phyloP scores from a whole-genome alignment of 148 eudicot species.

The Rhododendron mucronatum region DNA sequence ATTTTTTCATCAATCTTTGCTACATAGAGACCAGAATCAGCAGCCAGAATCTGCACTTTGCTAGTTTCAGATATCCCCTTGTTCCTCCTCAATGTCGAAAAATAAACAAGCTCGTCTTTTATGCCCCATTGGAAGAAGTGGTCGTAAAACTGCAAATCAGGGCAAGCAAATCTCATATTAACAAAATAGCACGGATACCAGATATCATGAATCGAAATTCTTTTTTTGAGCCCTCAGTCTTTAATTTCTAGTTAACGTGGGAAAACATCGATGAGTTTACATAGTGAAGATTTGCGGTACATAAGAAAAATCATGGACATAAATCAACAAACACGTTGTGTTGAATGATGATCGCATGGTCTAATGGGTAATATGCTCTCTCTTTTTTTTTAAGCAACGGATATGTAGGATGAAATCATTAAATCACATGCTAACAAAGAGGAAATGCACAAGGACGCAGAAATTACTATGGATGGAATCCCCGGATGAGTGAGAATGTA shows the following conservation, averaged over 20 bases:
- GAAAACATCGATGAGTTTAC: background rate
- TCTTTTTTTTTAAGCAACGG: background rate
- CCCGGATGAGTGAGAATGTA: slow-evolving; percentile 67
- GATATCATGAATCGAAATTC: background rate
- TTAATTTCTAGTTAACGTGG: background rate
- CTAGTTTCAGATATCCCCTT: slow-evolving; percentile 46
- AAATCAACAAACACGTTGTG: background rate
- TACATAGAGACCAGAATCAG: slow-evolving; percentile 51
- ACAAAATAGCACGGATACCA: background rate
- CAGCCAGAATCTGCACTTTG: slow-evolving; percentile 43
- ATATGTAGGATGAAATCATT: background rate
- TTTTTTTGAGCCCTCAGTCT: background rate
- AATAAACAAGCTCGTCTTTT: slow-evolving; percentile 41
- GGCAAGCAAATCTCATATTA: background rate
- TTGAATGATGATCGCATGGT: background rate
- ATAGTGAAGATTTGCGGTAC: no score
- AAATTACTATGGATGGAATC: slow-evolving; percentile 38
- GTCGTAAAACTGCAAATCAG: slow-evolving; percentile 50
- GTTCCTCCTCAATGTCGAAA: slow-evolving; percentile 32
- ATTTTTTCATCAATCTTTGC: slow-evolving; percentile 50
- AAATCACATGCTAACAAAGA: background rate
- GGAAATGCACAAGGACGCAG: background rate
- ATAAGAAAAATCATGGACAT: background rate
- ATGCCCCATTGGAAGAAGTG: slow-evolving; percentile 61
- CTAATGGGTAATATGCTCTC: background rate